Evolutionary conservation across 768 basidiomycete genomes (phyloP), one percentile per base, ranked within the genome.

Genomic region (Suillus americanus): DNA sequence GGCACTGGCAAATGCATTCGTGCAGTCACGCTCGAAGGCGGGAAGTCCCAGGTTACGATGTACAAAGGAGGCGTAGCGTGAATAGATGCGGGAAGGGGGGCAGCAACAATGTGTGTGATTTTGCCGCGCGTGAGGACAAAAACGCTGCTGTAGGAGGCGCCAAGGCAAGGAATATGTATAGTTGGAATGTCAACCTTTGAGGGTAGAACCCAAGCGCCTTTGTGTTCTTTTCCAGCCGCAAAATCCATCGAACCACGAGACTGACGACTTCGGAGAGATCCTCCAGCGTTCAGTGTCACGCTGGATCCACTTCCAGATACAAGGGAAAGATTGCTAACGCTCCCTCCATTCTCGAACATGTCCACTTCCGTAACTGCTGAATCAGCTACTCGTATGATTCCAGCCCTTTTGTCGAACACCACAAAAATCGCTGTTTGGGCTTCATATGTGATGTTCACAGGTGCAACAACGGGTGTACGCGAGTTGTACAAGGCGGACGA

Each of bases 321-420:
- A 7, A 51, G 54, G 38, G 61, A 60, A 55, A 60, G 41, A 25
- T 63, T 50, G 61, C 45, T 50, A 13, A 41, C 12, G 51, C 50
- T 56, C 46, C 69, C 62, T 61, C 65, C 67, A 6, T 68, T 60
- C 14, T 84, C 83, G 65, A 81, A 83, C 62, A 93, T 76, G 48
- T 90, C 87, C 30, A 94, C 81, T 73, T 95, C 93, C 40, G 89
- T 86, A 8, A 93, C 93, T 28, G 90, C 88, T 37, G 93, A 86
- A 74, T 94, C 92, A 6, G 86, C 85, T 28, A 94, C 73, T 25
- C 93, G 89, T 68, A 95, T 93, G 76, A 91, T 79, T n/a, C 87
- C 85, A 3, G 92, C 92, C 71, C 91, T 95, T 78, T 94, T 94
- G 74, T 95, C 93, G 72, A 95, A 95, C 28, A 88, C 79, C 63